A percentile compares a stretch with the other conserved stretches of the same genome.
phyloP scores from a whole-genome alignment of 2,329 filamentous ascomycete genomes.

The Diaporthe amygdali region DNA sequence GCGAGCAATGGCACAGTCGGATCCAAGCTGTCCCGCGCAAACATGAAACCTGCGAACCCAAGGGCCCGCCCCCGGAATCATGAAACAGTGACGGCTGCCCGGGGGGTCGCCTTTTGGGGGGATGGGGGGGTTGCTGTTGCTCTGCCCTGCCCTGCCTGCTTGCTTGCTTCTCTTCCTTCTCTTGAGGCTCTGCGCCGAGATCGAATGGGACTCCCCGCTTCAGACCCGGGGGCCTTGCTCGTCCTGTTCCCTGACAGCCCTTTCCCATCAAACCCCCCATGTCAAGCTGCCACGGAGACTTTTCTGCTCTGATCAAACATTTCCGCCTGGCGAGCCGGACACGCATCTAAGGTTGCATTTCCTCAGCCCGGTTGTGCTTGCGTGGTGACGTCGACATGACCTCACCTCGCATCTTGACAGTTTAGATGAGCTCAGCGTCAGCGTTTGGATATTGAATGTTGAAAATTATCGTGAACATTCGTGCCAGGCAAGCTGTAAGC shows the following conservation, averaged over 20 bases:
- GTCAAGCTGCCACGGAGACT: not conserved
- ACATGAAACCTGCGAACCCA: slow-evolving; percentile 9
- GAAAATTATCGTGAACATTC: not conserved
- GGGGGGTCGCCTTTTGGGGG: not conserved
- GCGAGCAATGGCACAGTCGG: slow-evolving; percentile 10
- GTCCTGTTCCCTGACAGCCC: not conserved
- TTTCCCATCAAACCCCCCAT: not conserved
- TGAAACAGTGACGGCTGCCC: slow-evolving; percentile 14
- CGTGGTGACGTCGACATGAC: not conserved
- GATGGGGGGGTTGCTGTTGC: too few species aligned
- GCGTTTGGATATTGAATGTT: not conserved
- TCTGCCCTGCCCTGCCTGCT: too few species aligned
- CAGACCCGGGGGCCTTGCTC: not conserved
- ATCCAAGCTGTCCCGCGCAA: slow-evolving; percentile 11
- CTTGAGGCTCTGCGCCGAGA: not conserved
- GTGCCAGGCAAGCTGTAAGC: not conserved
- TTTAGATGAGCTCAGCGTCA: not conserved
- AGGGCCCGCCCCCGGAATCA: not conserved
- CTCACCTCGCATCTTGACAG: not conserved
- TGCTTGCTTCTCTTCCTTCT: not conserved
- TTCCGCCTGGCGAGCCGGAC: not conserved
- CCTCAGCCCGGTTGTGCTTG: not conserved
- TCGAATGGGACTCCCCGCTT: slow-evolving; percentile 4
- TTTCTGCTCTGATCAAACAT: not conserved
- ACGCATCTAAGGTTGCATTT: not conserved